Evolutionary conservation across 164 flowering plant species (phyloP), one percentile per base, ranked within the genome.

Genomic region (Protea cynaroides): DNA sequence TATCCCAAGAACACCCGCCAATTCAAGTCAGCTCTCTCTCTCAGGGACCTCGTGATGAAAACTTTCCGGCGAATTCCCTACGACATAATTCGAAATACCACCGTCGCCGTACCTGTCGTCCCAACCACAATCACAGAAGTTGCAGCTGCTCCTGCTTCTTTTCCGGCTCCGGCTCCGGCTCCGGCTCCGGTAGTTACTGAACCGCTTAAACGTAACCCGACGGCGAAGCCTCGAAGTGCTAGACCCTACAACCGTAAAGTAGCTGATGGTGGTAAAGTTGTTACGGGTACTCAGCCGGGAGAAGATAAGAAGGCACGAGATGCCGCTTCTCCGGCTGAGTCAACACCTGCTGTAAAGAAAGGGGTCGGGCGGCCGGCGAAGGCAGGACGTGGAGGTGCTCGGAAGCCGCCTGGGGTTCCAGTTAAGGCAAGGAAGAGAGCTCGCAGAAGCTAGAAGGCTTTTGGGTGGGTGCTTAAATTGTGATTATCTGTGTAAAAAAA

Each of bases 1-100:
- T 90, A 86, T 74, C 83, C 93, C 19, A 86, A 77, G 65, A 76
- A 62, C 65, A 81, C 96, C 1, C 75, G 83, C 0, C 93, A 88
- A 59, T 74, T 83, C 71, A 79, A 76, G 52, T 73, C 86, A 7
- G 96, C 90, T 3, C 19, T 76, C 5, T 65, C 77, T 21, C 81
- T 92, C 7, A 79, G 89, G 59, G 76, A 74, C 17, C 24, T 81
- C 7, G 68, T 80, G 37, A 76, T 59, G 56, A 71, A 64, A 65
- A 69, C 62, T 25, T 62, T 81, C 67, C 65, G 63, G 65, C 77
- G 74, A 18, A 60, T 71, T 37, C 58, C 36, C 44, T 56, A 66
- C 49, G 51, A 61, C 19, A 46, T 65, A 9, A 11, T 51, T 18
- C 49, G 23, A 50, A 65, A 61, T 19, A 59, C 13, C 22, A 21